Evolutionary conservation across 1,139 yeast genomes (phyloP), one percentile per base, ranked within the genome.

Genomic region (Yamadazyma epiphylla): DNA sequence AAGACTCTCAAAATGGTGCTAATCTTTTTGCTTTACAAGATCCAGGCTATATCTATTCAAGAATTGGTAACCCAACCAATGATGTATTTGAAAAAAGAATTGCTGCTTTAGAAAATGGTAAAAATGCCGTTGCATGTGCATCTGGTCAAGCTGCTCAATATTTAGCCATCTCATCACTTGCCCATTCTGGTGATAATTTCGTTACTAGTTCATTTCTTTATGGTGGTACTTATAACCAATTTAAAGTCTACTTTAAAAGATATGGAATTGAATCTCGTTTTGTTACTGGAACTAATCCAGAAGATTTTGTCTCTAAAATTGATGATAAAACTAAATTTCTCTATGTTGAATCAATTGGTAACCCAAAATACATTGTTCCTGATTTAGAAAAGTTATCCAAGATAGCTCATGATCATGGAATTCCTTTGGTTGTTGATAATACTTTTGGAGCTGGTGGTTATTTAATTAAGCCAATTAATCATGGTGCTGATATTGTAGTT

Each of bases 401-500:
- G 22, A 66, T 86, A 30, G 96, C 96, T 30, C 96, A 88, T 60
- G 78, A 80, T 42, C 75, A 85, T 46, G 96, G 96, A 36, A 72
- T 89, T 34, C 95, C 96, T 32, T 78, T 91, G 30, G 91, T 91
- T 34, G 96, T 86, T 27, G 98, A 91, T 65, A 91, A 91, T 76
- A 91, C 98, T 19, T 89, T 89, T 50, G 97, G 96, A 53, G 96
- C 96, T 27, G 96, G 95, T 58, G 97, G 97, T 30, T 88, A 64
- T 69, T 74, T 85, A 49, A 74, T 87, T 39, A 80, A 76, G 48
- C 98, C 98, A 41, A 60, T 91, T 45, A 84, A 82, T 40, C 84
- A 76, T 49, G 97, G 97, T 44, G 97, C 87, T 25, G 95, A 87
- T 54, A 82, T 87, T 40, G 74, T 75, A 22, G 77, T 73, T 25